A percentile compares a stretch with the other conserved stretches of the same genome.
Conservation (phyloP, 441 rosid species). For the Populus hybrid region DNA sequence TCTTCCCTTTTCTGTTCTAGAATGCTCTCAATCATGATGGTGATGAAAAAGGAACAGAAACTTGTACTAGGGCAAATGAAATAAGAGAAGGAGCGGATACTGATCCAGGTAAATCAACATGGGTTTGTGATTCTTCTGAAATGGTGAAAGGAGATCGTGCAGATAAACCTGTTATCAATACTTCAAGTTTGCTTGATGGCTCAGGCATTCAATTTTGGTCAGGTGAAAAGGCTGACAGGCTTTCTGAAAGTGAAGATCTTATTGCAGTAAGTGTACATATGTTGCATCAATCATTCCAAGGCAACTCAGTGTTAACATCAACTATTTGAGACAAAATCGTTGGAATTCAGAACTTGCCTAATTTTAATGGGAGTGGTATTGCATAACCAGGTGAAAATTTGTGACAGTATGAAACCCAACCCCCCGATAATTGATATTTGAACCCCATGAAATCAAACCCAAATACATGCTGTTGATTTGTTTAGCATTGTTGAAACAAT, state of each 20-base stretch:
- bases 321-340: not conserved
- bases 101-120: not conserved
- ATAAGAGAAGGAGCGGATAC: not conserved
- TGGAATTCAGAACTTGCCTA: not conserved
- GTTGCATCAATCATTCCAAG: not conserved
- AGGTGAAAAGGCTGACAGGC: not conserved
- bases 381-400: too few relatives aligned
- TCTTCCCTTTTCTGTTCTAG: not conserved
- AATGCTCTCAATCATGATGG: not conserved
- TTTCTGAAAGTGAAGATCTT: not conserved
- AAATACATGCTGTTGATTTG: not conserved
- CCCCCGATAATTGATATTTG: not conserved
- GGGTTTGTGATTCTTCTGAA: not conserved
- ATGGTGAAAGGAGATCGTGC: not conserved
- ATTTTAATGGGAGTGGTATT: too few relatives aligned
- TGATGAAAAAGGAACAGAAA: constrained; percentile 1
- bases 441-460: not conserved
- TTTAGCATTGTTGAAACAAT: not conserved
- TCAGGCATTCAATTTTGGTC: constrained; percentile 1
- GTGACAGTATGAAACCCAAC: not conserved
- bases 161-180: not conserved
- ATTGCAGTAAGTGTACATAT: constrained; percentile 9
- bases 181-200: not conserved
- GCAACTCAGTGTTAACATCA: not conserved
- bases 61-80: constrained; percentile 1